Conservation (phyloP, 2,329 filamentous ascomycete species). For the Neocucurbitaria cava region DNA sequence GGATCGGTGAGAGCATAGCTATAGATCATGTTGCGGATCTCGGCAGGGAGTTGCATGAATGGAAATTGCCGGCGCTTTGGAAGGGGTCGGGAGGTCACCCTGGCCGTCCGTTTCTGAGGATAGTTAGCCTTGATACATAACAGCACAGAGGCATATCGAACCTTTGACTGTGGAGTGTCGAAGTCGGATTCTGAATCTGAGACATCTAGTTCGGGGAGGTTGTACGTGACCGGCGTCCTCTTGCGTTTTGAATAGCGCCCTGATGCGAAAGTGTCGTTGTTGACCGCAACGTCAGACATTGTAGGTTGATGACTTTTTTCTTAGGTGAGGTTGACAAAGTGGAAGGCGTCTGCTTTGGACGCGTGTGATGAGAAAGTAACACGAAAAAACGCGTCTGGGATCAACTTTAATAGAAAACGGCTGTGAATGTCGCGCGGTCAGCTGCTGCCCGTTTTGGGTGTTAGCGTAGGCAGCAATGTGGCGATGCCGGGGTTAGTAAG, state of each 20-base stretch:
- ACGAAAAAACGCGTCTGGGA: slow-evolving; percentile 32
- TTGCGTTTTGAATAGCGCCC: slow-evolving; percentile 45
- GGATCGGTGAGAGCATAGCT: slow-evolving; percentile 33
- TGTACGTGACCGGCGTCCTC: slow-evolving; percentile 40
- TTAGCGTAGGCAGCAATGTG: slow-evolving; percentile 45
- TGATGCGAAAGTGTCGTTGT: slow-evolving; percentile 19
- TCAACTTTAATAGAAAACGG: slow-evolving; percentile 25
- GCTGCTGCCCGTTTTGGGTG: slow-evolving; percentile 16
- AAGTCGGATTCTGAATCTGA: slow-evolving; percentile 27
- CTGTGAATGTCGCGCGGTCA: slow-evolving; percentile 16
- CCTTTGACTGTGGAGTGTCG: slow-evolving; percentile 32
- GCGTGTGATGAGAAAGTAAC: slow-evolving; percentile 22
- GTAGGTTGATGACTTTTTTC: not conserved
- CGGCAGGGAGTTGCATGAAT: slow-evolving; percentile 43
- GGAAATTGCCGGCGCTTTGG: slow-evolving; percentile 43
- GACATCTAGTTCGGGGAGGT: slow-evolving; percentile 30
- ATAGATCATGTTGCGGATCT: slow-evolving; percentile 47
- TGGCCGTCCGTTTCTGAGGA: slow-evolving; percentile 31
- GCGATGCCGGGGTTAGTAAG: slow-evolving; percentile 32
- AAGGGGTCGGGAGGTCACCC: slow-evolving; percentile 21
- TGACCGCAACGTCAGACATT: slow-evolving; percentile 23
- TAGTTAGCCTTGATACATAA: slow-evolving; percentile 8
- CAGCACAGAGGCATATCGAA: slow-evolving; percentile 14
- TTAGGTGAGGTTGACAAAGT: not conserved
- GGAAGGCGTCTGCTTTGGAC: not conserved